Evolutionary conservation across 2,329 filamentous ascomycete genomes (phyloP), one percentile per base, ranked within the genome.

Genomic region (Neonectria coccinea): DNA sequence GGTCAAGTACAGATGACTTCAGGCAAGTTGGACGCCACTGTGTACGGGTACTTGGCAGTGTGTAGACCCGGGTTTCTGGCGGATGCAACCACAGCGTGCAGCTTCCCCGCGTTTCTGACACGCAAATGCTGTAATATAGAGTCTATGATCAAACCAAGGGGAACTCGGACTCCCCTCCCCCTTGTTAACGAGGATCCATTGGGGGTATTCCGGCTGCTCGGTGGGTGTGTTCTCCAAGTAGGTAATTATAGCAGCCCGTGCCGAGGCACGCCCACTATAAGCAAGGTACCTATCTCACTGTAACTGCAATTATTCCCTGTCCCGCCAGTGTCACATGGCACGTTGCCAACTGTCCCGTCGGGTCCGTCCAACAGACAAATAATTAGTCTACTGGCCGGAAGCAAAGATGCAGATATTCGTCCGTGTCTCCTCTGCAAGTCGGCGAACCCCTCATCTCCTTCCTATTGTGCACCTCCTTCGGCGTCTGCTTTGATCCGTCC

Each of bases 361-460:
- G 29, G 29, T 29, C 29, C 29, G 25, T 25, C 25, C 25, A 25
- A 25, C 25, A 25, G 25, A 25, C 9, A 48, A 48, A 14, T 29
- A 22, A 22, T 22, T 22, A n/a, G n/a, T n/a, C n/a, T n/a, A 48
- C 27, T 16, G 45, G 22, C 25, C 45, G 45, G 45, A 48, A 18
- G 12, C 16, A 20, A 18, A 18, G 7, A 33, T 20, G 8, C 9
- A 51, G 27, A 33, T 11, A 20, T 51, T 36, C 29, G 18, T 51
- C 29, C 48, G 29, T 33, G 48, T 20, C 29, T 51, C 48, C 27
- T 33, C 1, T 33, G n/a, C 27, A 14, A 33, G n/a, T 18, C 18
- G 29, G 48, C 48, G 48, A 51, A 51, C 29, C 48, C 48, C 27
- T 51, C 48, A 33, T 20, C 31, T 27, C 25, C 16, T 33, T 51